Percentiles rank a stretch among this genome's conserved stretches.
Conservation (phyloP, 202 grass and related monocot species). For the Schoenoplectus tabernaemontani region DNA sequence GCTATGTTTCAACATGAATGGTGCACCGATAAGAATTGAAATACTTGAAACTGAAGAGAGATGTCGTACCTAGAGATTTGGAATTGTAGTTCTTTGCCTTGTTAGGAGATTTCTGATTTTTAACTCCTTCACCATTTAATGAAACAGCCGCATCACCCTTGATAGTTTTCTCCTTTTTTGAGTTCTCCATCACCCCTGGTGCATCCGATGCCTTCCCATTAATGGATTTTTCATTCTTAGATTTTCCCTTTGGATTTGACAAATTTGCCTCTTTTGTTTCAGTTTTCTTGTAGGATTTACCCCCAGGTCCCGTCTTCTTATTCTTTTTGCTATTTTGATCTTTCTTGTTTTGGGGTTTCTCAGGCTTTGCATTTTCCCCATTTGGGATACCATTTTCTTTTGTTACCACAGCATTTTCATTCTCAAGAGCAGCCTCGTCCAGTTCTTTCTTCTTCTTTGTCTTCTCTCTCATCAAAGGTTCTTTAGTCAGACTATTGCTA, state of each 20-base stretch:
- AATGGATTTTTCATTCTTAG: not conserved
- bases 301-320: not conserved
- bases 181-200: not conserved
- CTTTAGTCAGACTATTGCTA: conserved; percentile 13
- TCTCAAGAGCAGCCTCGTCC: conserved; percentile 4
- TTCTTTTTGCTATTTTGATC: not conserved
- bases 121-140: conserved; percentile 4
- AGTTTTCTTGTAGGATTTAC: not conserved
- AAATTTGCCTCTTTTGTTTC: not conserved
- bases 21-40: not conserved
- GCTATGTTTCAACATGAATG: not conserved
- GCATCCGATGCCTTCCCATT: not conserved
- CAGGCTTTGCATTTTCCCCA: not conserved
- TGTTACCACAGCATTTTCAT: not conserved
- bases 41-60: not conserved
- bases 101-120: conserved; percentile 10
- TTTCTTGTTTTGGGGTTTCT: not conserved
- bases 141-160: not conserved
- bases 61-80: conserved; percentile 16
- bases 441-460: not conserved
- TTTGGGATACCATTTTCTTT: not conserved
- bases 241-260: not conserved
- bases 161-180: not conserved
- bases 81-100: conserved; percentile 14
- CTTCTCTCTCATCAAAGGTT: conserved; percentile 20